Evolutionary conservation across 2,329 filamentous ascomycete genomes (phyloP), one percentile per base, ranked within the genome.

Genomic region (Arthrocladium fulminans): DNA sequence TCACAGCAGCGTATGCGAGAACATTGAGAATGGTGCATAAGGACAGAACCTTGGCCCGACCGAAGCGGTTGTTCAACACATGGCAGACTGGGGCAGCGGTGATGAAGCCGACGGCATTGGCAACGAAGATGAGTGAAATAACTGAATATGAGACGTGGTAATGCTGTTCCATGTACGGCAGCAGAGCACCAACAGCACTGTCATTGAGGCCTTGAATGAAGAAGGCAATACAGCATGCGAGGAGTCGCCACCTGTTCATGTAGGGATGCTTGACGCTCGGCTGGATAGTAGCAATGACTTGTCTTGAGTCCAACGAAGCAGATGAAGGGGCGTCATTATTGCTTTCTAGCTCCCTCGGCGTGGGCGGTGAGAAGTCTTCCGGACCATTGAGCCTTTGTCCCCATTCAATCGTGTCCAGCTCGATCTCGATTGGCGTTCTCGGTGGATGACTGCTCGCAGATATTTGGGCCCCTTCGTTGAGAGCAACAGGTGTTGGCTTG

Each of bases 91-190:
- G 76, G 1, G 86, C 86, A 1, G 84, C 83, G 10, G 75, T 64
- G 59, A 94, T 81, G 67, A 88, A 94, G 13, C 87, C 87, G 3
- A 83, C 55, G 0, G 87, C 86, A 57, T 86, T 86, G 38, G 82
- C 78, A 24, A 92, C 76, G 68, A 92, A 94, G 59, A 94, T 86
- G 30, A 90, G 70, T 1, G 87, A 90, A 2, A 92, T 84, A 7
- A 87, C 67, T 2, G 81, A 83, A 62, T 92, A 90, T 35, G 82
- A 83, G 48, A 92, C 86, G 50, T 73, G 56, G 60, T 90, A 94
- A 58, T 84, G 78, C 63, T 68, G 72, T 62, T 90, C 84, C 64
- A 94, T 84, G 60, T 88, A 88, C 0, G 87, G 86, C 56, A 94
- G 85, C 49, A 92, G 61, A 9, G 86, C 85, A 60, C 87, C 87